Conservation (phyloP, 345 rosid species). For the Gossypium thurberi region DNA sequence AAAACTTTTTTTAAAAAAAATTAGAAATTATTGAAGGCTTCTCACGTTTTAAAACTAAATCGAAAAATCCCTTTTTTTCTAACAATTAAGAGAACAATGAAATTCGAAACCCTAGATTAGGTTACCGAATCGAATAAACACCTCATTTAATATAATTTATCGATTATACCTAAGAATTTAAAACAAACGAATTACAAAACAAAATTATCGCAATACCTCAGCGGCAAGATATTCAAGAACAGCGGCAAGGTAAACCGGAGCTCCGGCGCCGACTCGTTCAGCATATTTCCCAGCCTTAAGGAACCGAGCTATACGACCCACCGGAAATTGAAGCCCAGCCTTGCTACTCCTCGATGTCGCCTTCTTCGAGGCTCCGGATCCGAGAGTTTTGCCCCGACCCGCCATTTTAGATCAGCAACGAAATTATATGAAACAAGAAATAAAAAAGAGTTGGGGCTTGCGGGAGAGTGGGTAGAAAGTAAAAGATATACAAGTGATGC, state of each 20-base stretch:
- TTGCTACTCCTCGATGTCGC: conserved; percentile 95
- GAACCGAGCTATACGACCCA: too few relatives aligned
- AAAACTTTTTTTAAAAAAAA: neutral
- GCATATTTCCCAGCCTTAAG: too few relatives aligned
- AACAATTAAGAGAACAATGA: neutral
- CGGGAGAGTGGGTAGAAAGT: neutral
- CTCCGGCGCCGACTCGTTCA: too few relatives aligned
- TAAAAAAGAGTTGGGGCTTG: too few relatives aligned
- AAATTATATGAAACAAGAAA: neutral
- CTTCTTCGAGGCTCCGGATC: conserved; percentile 78
- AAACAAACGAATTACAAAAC: neutral
- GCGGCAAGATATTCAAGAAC: conserved; percentile 57
- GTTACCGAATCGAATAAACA: neutral
- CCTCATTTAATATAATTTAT: neutral
- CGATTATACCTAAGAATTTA: neutral
- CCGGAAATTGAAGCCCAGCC: conserved; percentile 56
- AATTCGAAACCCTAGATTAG: conserved; percentile 24
- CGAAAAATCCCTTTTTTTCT: too few relatives aligned
- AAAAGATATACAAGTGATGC: neutral
- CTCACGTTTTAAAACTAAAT: neutral
- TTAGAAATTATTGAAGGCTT: neutral
- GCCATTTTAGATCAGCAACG: conserved; percentile 40
- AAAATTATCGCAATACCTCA: conserved; percentile 36
- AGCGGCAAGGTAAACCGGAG: too few relatives aligned
- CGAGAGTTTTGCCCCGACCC: conserved; percentile 82